Percentiles rank a stretch among this genome's conserved stretches.
These are phyloP conservation scores for Strigomonas culicis DNA, from an alignment of 208 protist species.

Conservation along the genomic window DNA sequence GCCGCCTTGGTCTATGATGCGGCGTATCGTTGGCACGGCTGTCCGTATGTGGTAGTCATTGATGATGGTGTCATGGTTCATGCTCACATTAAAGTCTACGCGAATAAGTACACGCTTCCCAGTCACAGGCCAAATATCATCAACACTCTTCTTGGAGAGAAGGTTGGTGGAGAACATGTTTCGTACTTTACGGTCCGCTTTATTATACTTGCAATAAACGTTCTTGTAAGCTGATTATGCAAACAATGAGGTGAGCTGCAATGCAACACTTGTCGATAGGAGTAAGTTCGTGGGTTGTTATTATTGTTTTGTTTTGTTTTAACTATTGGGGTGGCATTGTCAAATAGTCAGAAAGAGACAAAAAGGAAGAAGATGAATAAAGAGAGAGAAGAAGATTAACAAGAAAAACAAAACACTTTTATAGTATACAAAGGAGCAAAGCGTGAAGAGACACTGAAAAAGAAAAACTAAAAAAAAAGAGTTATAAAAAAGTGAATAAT, in stretches of 20 bases:
- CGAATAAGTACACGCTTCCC: slow-evolving; percentile 94
- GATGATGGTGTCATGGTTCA: slow-evolving; percentile 88
- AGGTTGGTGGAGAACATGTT: slow-evolving; percentile 30
- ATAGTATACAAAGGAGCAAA: too few relatives aligned
- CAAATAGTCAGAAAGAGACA: background rate
- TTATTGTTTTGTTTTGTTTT: too few relatives aligned
- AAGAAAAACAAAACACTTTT: slow-evolving; percentile 5
- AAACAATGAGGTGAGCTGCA: background rate
- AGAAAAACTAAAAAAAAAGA: too few relatives aligned
- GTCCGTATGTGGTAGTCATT: slow-evolving; percentile 94
- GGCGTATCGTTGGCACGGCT: slow-evolving; percentile 94
- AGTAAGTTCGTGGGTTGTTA: too few relatives aligned
- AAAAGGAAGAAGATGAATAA: slow-evolving; percentile 8
- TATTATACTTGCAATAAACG: background rate
- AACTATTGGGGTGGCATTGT: background rate
- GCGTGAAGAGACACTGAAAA: too few relatives aligned
- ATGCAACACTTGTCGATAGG: too few relatives aligned
- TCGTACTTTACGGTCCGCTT: slow-evolving; percentile 1
- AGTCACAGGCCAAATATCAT: slow-evolving; percentile 82
- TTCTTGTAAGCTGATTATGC: background rate
- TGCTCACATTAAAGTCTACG: slow-evolving; percentile 98
- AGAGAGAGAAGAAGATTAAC: too few relatives aligned
- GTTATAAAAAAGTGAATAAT: too few relatives aligned
- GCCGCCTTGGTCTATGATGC: slow-evolving; percentile 91
- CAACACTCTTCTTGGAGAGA: slow-evolving; percentile 68